Conservation (phyloP, 768 basidiomycete species). For the Agrocybe chaxingu region DNA sequence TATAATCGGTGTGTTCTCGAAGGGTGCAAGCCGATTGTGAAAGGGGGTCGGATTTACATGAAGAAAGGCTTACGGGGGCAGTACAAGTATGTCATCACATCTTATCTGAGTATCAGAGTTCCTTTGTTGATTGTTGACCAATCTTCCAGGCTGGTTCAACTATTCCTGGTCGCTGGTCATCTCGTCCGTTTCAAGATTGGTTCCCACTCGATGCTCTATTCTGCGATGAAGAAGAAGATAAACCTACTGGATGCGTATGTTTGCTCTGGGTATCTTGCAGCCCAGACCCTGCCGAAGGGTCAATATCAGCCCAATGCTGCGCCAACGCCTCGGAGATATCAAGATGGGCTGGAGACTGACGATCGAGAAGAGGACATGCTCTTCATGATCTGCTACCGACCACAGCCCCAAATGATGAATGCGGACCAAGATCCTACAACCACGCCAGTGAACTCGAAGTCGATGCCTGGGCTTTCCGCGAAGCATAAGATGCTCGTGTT, state of each 20-base stretch:
- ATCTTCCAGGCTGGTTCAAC: conserved; percentile 53
- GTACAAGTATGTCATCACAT: conserved; percentile 62
- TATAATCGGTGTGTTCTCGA: conserved; percentile 90
- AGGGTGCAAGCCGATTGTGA: conserved; percentile 72
- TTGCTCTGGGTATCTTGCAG: conserved; percentile 82
- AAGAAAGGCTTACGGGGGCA: conserved; percentile 68
- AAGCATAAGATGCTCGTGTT: conserved; percentile 65
- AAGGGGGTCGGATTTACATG: conserved; percentile 70
- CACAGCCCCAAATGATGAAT: conserved; percentile 28
- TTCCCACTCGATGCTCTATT: conserved; percentile 55
- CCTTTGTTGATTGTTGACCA: conserved; percentile 2
- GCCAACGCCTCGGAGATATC: conserved; percentile 68
- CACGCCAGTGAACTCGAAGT: conserved; percentile 23
- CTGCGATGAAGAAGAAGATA: conserved; percentile 50
- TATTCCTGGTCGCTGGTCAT: conserved; percentile 74
- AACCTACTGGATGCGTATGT: conserved; percentile 75
- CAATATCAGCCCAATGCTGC: conserved; percentile 56
- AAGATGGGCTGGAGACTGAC: conserved; percentile 85
- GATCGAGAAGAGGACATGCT: conserved; percentile 87
- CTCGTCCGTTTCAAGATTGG: conserved; percentile 69
- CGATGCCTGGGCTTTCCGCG: conserved; percentile 49
- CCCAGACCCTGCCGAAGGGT: conserved; percentile 58
- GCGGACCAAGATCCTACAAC: conserved; percentile 25
- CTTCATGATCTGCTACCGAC: conserved; percentile 76
- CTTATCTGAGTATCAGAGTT: background rate